Evolutionary conservation across 2,329 filamentous ascomycete species (phyloP).

Genomic region (Cryphonectria radicalis): DNA sequence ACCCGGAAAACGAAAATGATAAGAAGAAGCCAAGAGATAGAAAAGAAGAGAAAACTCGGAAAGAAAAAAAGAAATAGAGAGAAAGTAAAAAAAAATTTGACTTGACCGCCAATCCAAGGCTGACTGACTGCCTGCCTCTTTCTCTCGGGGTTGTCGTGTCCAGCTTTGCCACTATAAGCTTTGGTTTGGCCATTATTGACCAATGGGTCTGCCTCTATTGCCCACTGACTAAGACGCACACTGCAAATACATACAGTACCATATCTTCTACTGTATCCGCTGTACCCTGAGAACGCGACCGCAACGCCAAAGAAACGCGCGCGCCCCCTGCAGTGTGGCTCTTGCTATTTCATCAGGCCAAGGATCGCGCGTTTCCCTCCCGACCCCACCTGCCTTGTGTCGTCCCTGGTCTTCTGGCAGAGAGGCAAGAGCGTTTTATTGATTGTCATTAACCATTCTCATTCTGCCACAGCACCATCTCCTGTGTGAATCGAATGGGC

Average conservation of each 20-base stretch:
- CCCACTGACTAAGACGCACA: constrained; percentile 19
- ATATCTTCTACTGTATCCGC: too few relatives aligned
- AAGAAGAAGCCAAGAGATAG: not conserved
- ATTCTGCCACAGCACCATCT: not conserved
- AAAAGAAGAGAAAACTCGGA: not conserved
- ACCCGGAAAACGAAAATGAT: not conserved
- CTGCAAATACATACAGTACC: too few relatives aligned
- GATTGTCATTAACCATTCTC: not conserved
- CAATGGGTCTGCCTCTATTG: constrained; percentile 1
- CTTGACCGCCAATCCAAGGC: not conserved
- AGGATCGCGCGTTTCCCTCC: constrained; percentile 24
- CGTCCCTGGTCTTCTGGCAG: constrained; percentile 14
- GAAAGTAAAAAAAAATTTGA: not conserved
- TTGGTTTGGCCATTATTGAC: not conserved
- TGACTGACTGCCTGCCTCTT: not conserved
- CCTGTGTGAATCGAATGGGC: not conserved
- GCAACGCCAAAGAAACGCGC: constrained; percentile 24
- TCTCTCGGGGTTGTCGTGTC: not conserved
- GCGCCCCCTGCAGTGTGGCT: constrained; percentile 6
- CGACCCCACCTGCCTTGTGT: constrained; percentile 21
- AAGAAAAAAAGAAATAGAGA: not conserved
- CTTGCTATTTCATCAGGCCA: constrained; percentile 3
- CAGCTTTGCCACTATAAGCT: not conserved
- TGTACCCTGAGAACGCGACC: constrained; percentile 21
- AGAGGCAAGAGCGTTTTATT: not conserved